A percentile compares a stretch with the other conserved stretches of the same genome.
Conservation (phyloP, 108 stramenopile genomes). For the Conticribra guillardii region DNA sequence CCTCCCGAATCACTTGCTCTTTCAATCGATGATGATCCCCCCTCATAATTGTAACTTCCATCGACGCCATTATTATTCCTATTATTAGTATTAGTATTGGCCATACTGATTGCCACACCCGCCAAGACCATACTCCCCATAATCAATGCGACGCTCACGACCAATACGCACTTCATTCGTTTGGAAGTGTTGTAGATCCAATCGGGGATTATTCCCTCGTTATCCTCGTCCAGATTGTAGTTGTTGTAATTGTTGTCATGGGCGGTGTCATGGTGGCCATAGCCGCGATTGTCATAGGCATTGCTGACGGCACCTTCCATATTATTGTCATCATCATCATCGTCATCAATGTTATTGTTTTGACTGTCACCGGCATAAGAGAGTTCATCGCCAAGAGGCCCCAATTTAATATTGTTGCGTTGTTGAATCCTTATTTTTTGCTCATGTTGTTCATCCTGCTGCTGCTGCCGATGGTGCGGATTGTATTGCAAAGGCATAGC, state of each 20-base stretch:
- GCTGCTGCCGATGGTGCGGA: too few species aligned
- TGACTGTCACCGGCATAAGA: conserved; percentile 19
- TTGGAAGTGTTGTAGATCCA: conserved; percentile 9
- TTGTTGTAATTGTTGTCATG: too few species aligned
- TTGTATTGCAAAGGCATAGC: too few species aligned
- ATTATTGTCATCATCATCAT: neutral
- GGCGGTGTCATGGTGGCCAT: neutral
- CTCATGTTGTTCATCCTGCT: too few species aligned
- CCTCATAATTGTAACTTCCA: neutral
- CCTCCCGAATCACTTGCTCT: neutral
- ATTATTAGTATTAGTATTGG: neutral
- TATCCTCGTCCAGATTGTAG: too few species aligned
- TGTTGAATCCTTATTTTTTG: too few species aligned
- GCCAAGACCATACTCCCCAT: conserved; percentile 25
- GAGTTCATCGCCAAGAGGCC: conserved; percentile 39
- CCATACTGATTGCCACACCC: conserved; percentile 2
- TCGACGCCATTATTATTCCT: neutral
- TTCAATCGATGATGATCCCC: neutral
- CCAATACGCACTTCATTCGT: conserved; percentile 4
- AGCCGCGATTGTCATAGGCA: neutral
- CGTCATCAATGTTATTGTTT: too few species aligned
- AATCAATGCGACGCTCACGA: conserved; percentile 5
- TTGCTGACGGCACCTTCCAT: neutral
- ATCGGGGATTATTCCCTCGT: conserved; percentile 6
- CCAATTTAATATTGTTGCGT: conserved; percentile 14